These are phyloP conservation scores for Pichia membranifaciens DNA, from an alignment of 805 yeast species.

Conservation along the genomic window DNA sequence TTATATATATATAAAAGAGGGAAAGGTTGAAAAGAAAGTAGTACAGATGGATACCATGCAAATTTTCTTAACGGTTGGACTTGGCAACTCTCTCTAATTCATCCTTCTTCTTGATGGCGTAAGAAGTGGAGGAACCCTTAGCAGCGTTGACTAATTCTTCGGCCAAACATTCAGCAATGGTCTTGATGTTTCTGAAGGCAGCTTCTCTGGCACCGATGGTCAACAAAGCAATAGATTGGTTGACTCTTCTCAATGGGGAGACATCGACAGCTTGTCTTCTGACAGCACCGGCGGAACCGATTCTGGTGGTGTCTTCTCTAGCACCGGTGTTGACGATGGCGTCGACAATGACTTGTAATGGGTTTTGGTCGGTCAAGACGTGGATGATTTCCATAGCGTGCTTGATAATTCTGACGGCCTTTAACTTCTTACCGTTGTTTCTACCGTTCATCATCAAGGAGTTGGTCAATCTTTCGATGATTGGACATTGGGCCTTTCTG, in stretches of 20 bases:
- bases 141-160: slow-evolving; percentile 99
- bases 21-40: neutral
- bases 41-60: no score
- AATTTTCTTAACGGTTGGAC: slow-evolving; percentile 89
- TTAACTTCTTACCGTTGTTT: slow-evolving; percentile 99
- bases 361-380: slow-evolving; percentile 98
- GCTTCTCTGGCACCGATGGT: slow-evolving; percentile 99
- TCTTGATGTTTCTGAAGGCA: slow-evolving; percentile 99
- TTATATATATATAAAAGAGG: neutral
- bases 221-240: slow-evolving; percentile 97
- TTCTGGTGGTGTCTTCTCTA: slow-evolving; percentile 99
- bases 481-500: slow-evolving; percentile 99
- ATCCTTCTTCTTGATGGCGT: slow-evolving; percentile 99
- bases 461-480: slow-evolving; percentile 98
- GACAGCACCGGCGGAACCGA: slow-evolving; percentile 99
- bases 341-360: slow-evolving; percentile 97
- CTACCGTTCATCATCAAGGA: slow-evolving; percentile 99
- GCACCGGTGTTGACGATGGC: slow-evolving; percentile 99
- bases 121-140: slow-evolving; percentile 99
- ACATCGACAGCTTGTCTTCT: slow-evolving; percentile 99
- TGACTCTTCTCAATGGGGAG: slow-evolving; percentile 99
- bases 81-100: slow-evolving; percentile 99
- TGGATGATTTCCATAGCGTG: slow-evolving; percentile 97
- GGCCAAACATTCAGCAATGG: slow-evolving; percentile 99
- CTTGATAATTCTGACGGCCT: slow-evolving; percentile 99